Evolutionary conservation across 2,329 filamentous ascomycete genomes (phyloP).

Genomic region (Xylaria hypoxylon): DNA sequence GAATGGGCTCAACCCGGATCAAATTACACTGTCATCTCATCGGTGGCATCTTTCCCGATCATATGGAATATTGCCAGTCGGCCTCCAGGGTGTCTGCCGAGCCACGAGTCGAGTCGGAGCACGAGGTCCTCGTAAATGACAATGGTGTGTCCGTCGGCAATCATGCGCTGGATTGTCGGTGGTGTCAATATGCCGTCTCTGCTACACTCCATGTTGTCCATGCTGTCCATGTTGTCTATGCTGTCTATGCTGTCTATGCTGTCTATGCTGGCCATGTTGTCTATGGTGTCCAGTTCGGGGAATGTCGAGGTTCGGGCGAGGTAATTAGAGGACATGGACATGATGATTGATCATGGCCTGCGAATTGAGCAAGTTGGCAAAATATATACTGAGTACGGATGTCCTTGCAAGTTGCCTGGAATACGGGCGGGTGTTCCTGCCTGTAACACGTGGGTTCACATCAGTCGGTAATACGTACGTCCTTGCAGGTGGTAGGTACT

Average conservation of each 20-base stretch:
- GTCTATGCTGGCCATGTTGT: background rate
- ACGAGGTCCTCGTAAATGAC: slow-evolving; percentile 67
- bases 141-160: slow-evolving; percentile 66
- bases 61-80: slow-evolving; percentile 70
- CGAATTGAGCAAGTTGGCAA: slow-evolving; percentile 1
- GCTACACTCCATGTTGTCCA: slow-evolving; percentile 37
- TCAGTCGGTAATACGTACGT: background rate
- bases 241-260: slow-evolving; percentile 51
- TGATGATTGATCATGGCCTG: background rate
- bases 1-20: slow-evolving; percentile 6
- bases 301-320: background rate
- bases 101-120: slow-evolving; percentile 68
- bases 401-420: background rate
- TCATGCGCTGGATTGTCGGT: slow-evolving; percentile 61
- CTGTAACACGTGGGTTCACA: too few species aligned
- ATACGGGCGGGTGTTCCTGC: background rate
- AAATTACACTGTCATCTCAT: slow-evolving; percentile 68
- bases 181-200: slow-evolving; percentile 58
- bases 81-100: slow-evolving; percentile 69
- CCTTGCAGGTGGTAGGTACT: background rate
- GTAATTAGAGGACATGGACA: background rate
- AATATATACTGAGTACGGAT: background rate
- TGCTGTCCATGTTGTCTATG: slow-evolving; percentile 42
- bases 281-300: too few species aligned
- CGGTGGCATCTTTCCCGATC: slow-evolving; percentile 69